Conservation (phyloP, 352 stramenopile species). For the Aphanomyces euteiches region DNA sequence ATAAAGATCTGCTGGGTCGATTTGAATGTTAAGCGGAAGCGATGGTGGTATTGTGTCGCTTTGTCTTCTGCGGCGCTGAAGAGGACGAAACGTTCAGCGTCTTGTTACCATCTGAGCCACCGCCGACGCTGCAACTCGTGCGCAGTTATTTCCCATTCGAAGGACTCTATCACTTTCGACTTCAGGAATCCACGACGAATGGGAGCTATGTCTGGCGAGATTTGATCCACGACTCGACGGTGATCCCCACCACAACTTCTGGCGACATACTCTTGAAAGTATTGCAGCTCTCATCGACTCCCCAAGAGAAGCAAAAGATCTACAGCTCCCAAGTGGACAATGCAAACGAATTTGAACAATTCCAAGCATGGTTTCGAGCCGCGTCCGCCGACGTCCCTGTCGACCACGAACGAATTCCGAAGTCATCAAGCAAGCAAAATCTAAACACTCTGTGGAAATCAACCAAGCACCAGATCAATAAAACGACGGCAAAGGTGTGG, state of each 20-base stretch:
- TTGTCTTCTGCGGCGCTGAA: slow-evolving; percentile 37
- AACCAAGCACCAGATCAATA: slow-evolving; percentile 44
- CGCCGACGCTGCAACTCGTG: slow-evolving; percentile 59
- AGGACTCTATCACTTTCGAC: slow-evolving; percentile 70
- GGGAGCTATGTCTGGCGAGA: slow-evolving; percentile 74
- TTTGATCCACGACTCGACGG: slow-evolving; percentile 46
- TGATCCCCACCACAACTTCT: slow-evolving; percentile 36
- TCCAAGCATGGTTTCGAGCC: slow-evolving; percentile 56
- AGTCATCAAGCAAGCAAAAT: background rate
- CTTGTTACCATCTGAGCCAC: slow-evolving; percentile 46
- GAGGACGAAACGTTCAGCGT: slow-evolving; percentile 51
- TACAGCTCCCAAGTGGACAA: slow-evolving; percentile 43
- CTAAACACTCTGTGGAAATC: slow-evolving; percentile 24
- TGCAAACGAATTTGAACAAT: slow-evolving; percentile 61
- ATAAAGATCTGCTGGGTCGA: background rate
- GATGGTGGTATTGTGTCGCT: slow-evolving; percentile 11
- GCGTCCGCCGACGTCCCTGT: background rate
- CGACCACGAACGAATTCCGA: background rate
- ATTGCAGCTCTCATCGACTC: slow-evolving; percentile 49
- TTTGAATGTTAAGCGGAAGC: background rate
- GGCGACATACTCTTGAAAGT: slow-evolving; percentile 71
- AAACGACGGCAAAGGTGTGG: slow-evolving; percentile 67
- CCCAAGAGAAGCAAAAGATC: slow-evolving; percentile 1
- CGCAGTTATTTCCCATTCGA: slow-evolving; percentile 73
- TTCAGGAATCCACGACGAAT: slow-evolving; percentile 43